phyloP scores from a whole-genome alignment of 257 asterid species.

The Primulina tabacum region DNA sequence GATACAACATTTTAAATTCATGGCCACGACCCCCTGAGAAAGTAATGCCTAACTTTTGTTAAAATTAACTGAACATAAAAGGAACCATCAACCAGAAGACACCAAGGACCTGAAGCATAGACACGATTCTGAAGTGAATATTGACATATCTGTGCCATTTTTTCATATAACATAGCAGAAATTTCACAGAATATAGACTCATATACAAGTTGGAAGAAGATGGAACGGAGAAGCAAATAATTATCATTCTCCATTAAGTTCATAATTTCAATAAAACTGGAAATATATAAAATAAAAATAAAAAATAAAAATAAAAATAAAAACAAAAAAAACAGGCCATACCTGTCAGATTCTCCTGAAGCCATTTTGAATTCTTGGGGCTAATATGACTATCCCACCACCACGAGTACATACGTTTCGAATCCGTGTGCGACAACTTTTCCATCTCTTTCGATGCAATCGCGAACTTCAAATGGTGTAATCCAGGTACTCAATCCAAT shows the following conservation, averaged over 20 bases:
- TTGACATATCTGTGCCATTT: neutral
- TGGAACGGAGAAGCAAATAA: neutral
- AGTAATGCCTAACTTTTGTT: neutral
- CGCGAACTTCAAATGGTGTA: neutral
- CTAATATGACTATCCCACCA: constrained; percentile 68
- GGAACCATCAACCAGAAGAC: constrained; percentile 2
- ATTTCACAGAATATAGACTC: constrained; percentile 11
- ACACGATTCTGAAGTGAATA: constrained; percentile 11
- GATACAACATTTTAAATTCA: neutral
- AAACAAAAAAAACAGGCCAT: neutral
- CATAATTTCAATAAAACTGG: constrained; percentile 2
- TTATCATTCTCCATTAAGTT: neutral
- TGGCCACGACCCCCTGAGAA: neutral
- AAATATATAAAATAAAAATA: no score
- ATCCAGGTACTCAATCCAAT: neutral
- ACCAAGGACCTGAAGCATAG: neutral
- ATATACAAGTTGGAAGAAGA: neutral
- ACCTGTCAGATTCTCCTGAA: constrained; percentile 80
- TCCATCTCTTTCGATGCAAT: constrained; percentile 31
- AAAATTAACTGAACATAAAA: neutral
- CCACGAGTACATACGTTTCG: constrained; percentile 56
- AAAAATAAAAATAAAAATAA: no score
- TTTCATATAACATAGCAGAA: constrained; percentile 2
- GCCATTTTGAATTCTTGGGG: constrained; percentile 62
- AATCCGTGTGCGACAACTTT: constrained; percentile 33